A percentile compares a stretch with the other conserved stretches of the same genome.
phyloP scores from a whole-genome alignment of 192 early-diverging fungal species.

The Pilobolus umbonatus region DNA sequence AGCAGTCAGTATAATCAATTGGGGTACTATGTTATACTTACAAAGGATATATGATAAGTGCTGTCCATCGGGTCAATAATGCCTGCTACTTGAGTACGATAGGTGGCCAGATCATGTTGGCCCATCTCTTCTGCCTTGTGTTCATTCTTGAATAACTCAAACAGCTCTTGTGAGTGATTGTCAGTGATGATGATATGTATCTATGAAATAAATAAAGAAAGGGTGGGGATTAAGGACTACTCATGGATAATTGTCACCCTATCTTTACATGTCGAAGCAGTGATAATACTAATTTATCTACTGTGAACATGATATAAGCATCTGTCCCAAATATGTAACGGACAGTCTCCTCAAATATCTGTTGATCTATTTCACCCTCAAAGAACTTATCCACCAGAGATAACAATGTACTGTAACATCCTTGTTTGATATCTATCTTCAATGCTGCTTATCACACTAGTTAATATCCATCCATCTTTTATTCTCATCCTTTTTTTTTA shows the following conservation, averaged over 20 bases:
- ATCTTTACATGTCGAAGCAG: conserved; percentile 58
- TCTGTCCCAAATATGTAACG: conserved; percentile 85
- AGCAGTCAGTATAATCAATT: background rate
- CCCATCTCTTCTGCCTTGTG: conserved; percentile 7
- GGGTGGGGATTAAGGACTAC: background rate
- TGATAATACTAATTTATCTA: conserved; percentile 81
- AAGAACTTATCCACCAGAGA: conserved; percentile 70
- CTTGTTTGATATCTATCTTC: conserved; percentile 50
- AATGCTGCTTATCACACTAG: background rate
- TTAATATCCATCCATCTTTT: background rate
- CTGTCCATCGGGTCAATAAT: conserved; percentile 5
- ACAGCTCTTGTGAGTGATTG: conserved; percentile 4
- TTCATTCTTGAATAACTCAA: conserved; percentile 12
- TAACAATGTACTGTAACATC: conserved; percentile 74
- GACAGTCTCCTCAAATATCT: conserved; percentile 79
- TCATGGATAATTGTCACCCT: background rate
- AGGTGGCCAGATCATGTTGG: conserved; percentile 1
- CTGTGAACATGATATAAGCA: conserved; percentile 82
- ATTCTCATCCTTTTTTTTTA: conserved; percentile 12
- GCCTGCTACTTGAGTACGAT: conserved; percentile 6
- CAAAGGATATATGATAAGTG: conserved; percentile 3
- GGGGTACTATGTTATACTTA: background rate
- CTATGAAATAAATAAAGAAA: background rate
- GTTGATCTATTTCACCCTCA: conserved; percentile 72
- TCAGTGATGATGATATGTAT: conserved; percentile 20